Evolutionary conservation across 352 stramenopile species (phyloP), one percentile per base, ranked within the genome.

Genomic region (Phytopythium sindhum): DNA sequence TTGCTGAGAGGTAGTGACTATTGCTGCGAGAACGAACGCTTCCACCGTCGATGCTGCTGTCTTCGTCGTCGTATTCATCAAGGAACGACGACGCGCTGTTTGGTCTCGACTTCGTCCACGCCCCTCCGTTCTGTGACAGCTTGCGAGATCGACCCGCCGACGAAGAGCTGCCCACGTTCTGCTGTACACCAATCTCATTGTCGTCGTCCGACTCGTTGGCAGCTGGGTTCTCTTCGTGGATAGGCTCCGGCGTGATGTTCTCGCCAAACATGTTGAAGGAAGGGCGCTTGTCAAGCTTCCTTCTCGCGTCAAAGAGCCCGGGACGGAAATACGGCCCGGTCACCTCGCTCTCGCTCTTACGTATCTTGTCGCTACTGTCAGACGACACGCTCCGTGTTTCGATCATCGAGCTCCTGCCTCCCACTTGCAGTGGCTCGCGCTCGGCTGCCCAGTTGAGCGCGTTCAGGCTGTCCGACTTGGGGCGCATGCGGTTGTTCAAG

Each of bases 211-310:
- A 83, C 52, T 92, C 80, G 12, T 79, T 75, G 15, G 73, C 66
- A n/a, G 65, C 68, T 28, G 76, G 75, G 37, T 75, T 86, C 37
- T 89, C 84, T 64, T 92, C 84, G 61, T 88, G 66, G 39, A 91
- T 90, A 11, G 75, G 72, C 19, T 81, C 68, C 0, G 68, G 70
- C 44, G 68, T 70, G 55, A 89, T 68, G 0, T 72, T 66, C 33
- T 90, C 84, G 11, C 74, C 74, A 44, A 88, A 87, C 57, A 89
- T 69, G 23, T 76, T 89, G 45, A 92, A 80, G 2, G 81, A 92
- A 48, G 73, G 65, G 35, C 81, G 70, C 21, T 81, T 76, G n/a
- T 89, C 80, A 35, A 92, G 65, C 57, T 92, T 88, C 15, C 84
- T 77, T 54, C 84, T 68, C 28, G 80, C 77, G 15, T 92, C 81